These are phyloP conservation scores for Jaltomata sinuosa DNA, from an alignment of 257 asterid genomes.

Conservation along the genomic window DNA sequence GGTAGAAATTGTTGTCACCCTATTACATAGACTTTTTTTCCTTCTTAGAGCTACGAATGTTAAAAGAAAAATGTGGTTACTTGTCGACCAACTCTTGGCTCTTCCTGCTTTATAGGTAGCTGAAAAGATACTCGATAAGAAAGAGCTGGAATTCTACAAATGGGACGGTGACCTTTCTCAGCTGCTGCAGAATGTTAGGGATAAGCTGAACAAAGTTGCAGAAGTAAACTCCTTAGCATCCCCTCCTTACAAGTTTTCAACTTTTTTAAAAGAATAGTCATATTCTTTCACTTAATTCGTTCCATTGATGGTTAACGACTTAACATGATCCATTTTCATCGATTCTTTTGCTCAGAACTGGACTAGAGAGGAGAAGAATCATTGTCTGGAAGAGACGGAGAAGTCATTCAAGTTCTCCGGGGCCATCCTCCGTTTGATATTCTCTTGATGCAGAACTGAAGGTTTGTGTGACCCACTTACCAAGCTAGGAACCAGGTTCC, in stretches of 20 bases:
- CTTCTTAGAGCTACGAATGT: neutral
- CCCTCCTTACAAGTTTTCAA: neutral
- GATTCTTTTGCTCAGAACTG: slow-evolving; percentile 37
- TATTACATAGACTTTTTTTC: neutral
- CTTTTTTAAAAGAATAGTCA: neutral
- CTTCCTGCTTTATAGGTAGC: slow-evolving; percentile 43
- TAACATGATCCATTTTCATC: neutral
- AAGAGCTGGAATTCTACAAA: slow-evolving; percentile 87
- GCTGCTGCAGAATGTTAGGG: slow-evolving; percentile 77
- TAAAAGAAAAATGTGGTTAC: neutral
- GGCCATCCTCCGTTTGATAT: slow-evolving; percentile 66
- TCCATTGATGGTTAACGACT: neutral
- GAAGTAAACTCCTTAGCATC: slow-evolving; percentile 34
- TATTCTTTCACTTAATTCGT: neutral
- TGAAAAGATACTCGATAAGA: slow-evolving; percentile 49
- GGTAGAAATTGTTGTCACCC: neutral
- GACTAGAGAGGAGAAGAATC: slow-evolving; percentile 86
- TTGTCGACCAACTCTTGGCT: neutral
- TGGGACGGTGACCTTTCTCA: slow-evolving; percentile 85
- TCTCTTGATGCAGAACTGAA: slow-evolving; percentile 36
- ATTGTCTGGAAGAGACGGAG: slow-evolving; percentile 85
- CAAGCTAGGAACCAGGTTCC: too few species aligned
- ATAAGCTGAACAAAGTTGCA: slow-evolving; percentile 71
- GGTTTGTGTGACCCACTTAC: too few species aligned
- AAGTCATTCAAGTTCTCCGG: slow-evolving; percentile 92